Evolutionary conservation across 768 basidiomycete species (phyloP), one percentile per base, ranked within the genome.

Genomic region (Inosperma sp.): DNA sequence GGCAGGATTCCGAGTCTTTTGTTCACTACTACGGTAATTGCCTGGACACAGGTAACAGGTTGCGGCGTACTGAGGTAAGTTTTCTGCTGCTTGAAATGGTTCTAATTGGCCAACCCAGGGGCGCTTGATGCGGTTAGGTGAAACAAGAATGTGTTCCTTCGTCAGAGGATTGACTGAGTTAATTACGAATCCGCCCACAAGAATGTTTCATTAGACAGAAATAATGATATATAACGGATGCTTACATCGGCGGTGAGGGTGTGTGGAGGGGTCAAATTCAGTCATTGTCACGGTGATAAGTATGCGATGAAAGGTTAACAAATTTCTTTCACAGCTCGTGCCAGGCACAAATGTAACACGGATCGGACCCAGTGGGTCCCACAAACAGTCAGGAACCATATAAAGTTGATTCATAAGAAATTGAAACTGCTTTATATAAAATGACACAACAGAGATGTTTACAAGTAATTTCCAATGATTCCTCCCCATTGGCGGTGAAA

Each of bases 101-200:
- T 95, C 93, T 1, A 82, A 81, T 63, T 94, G 90, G 25, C 93
- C 93, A 33, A 84, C 76, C 93, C 93, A 96, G 12, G 93, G 93
- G 16, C 93, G 82, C 60, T 88, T 91, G 7, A 77, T 90, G 45
- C 93, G 86, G 66, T 95, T 93, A 0, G 93, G 90, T 31, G 91
- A 93, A 29, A 93, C 86, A 27, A 94, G 81, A 48, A 93, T 71
- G 62, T 88, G 75, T 58, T 85, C 84, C 52, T 80, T 77, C 1
- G 80, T 83, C 51, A 94, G 77, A 3, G 92, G 89, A 60, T 94
- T 94, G 63, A 80, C 90, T 93, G 60, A 12, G 39, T 49, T 48
- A 48, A n/a, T n/a, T n/a, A n/a, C n/a, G n/a, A n/a, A n/a, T n/a
- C n/a, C n/a, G n/a, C n/a, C n/a, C n/a, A n/a, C n/a, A n/a, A 33